These are phyloP conservation scores for Amauroascus verrucosus DNA, from an alignment of 2,329 filamentous ascomycete species.

Conservation along the genomic window DNA sequence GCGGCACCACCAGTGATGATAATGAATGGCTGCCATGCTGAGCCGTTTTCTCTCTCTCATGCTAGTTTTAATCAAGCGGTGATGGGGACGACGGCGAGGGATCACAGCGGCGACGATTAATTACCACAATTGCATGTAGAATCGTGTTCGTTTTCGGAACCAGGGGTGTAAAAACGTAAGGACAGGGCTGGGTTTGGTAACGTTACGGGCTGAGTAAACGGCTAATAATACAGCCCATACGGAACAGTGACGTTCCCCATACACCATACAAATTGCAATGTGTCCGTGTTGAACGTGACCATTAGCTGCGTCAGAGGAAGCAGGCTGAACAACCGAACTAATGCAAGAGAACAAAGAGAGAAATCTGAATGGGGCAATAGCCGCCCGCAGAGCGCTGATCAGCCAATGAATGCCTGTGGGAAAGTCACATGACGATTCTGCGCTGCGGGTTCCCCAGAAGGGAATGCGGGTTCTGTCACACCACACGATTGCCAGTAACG, in stretches of 20 bases:
- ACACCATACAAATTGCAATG: neutral
- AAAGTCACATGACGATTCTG: conserved; percentile 12
- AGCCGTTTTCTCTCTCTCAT: too few species aligned
- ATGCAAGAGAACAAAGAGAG: conserved; percentile 10
- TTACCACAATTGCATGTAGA: neutral
- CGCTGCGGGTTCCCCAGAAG: conserved; percentile 12
- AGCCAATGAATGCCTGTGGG: neutral
- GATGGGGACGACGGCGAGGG: neutral
- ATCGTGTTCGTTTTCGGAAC: neutral
- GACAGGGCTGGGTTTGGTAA: neutral
- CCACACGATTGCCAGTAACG: too few species aligned
- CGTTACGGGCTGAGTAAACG: neutral
- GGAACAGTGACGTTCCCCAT: too few species aligned
- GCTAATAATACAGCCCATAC: too few species aligned
- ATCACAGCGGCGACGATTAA: neutral
- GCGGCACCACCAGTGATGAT: neutral
- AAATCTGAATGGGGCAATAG: conserved; percentile 3
- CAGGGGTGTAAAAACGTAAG: too few species aligned
- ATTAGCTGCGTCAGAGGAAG: too few species aligned
- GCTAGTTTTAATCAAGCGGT: neutral
- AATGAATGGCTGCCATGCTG: neutral
- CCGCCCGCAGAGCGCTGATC: neutral
- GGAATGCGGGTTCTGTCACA: neutral
- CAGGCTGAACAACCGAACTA: neutral
- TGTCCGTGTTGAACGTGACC: too few species aligned